Base-by-base conservation (phyloP, 129 eudicot species). In the Calendula officinalis region DNA sequence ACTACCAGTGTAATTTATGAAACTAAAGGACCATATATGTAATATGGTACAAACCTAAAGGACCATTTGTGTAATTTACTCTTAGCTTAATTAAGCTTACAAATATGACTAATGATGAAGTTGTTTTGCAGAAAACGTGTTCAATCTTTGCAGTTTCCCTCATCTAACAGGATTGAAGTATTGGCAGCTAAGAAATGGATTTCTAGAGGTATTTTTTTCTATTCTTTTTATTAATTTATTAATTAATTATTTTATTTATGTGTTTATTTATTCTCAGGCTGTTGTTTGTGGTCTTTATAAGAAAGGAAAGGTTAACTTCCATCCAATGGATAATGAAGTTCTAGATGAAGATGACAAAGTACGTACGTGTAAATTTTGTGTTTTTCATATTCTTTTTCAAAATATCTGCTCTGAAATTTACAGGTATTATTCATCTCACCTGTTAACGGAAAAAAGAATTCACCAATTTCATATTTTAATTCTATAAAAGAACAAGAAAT, bases 221-320 rank as follows among this genome's bases (percentile, higher is more conserved):
- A n/a, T 39, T 43, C 59, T 7, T 11, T 44, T 38, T 13, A 66
- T 59, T 6, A 9, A 4, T 33, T 8, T 38, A 39, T 8, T 9
- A 5, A 4, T 13, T 45, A 7, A 27, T 33, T 17, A 56, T 68
- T 33, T 13, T 11, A 33, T 39, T 43, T n/a, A 35, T 65, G 4
- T 71, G 27, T 62, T 3, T 30, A 34, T 64, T 16, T 66, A 66
- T 27, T 81, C 67, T 34, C 83, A 92, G 99, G 99, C 83, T 69
- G 81, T 88, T 79, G 95, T 88, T 66, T 88, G 95, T 46, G 99
- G 99, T 35, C 91, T 92, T 65, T 80, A 75, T 77, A 79, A 85
- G 56, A 57, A 62, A 33, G 96, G 92, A 40, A 85, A 72, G 72
- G 69, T 88, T 56, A 43, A 81, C 75, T 92, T 92, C 61, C 99